Conservation (phyloP, 2,329 filamentous ascomycete genomes). For the Neofusicoccum umdonicola region DNA sequence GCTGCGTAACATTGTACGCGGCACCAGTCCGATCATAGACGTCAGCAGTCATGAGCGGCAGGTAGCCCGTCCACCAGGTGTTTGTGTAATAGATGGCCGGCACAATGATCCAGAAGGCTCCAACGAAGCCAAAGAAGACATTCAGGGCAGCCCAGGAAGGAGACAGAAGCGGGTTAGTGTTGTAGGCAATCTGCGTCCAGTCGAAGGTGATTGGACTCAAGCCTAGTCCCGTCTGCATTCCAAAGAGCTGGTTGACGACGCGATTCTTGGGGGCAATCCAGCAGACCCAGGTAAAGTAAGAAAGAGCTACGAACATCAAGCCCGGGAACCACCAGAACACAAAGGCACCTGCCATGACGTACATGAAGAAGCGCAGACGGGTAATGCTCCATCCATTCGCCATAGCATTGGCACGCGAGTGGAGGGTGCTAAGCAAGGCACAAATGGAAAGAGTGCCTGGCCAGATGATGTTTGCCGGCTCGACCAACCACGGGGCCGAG, state of each 20-base stretch:
- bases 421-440: conserved; percentile 27
- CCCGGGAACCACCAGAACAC: conserved; percentile 30
- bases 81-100: conserved; percentile 53
- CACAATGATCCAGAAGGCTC: conserved; percentile 46
- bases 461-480: conserved; percentile 30
- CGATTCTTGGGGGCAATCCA: conserved; percentile 29
- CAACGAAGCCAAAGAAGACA: conserved; percentile 44
- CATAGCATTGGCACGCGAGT: conserved; percentile 24
- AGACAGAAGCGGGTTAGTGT: conserved; percentile 25
- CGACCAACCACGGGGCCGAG: conserved; percentile 24
- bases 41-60: conserved; percentile 12
- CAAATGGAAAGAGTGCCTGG: conserved; percentile 25
- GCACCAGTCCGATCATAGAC: conserved; percentile 67
- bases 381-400: conserved; percentile 27
- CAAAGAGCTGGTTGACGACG: conserved; percentile 30
- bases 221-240: conserved; percentile 25
- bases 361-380: conserved; percentile 26
- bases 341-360: conserved; percentile 24
- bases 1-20: conserved; percentile 58
- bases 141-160: conserved; percentile 41
- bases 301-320: conserved; percentile 23
- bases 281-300: conserved; percentile 27
- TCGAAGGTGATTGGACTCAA: conserved; percentile 28
- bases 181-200: conserved; percentile 25
- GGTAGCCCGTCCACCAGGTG: conserved; percentile 45